Percentiles rank a stretch among this genome's conserved stretches.
These are phyloP conservation scores for Colletotrichum falcatum DNA, from an alignment of 2,329 filamentous ascomycete genomes.

Conservation along the genomic window DNA sequence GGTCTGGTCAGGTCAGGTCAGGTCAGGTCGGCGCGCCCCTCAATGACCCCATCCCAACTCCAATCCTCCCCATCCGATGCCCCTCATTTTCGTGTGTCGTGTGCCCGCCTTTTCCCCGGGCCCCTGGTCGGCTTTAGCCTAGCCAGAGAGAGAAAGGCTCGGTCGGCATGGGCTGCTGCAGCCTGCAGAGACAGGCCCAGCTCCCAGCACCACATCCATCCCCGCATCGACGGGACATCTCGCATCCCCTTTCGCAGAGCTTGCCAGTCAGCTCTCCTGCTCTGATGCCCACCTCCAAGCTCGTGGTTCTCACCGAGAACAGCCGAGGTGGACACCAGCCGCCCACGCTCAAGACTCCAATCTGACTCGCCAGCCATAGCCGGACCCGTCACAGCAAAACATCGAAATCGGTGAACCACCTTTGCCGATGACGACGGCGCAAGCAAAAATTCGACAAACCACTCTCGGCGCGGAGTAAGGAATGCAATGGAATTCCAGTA, in stretches of 20 bases:
- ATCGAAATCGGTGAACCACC: slow-evolving; percentile 5
- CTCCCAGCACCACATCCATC: slow-evolving; percentile 11
- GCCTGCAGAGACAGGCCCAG: slow-evolving; percentile 1
- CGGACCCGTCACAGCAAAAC: slow-evolving; percentile 18
- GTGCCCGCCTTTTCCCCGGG: slow-evolving; percentile 38
- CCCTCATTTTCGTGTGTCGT: slow-evolving; percentile 35
- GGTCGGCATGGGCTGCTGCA: no score
- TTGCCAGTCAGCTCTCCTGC: slow-evolving; percentile 11
- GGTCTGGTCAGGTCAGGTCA: background rate
- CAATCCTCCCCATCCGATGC: slow-evolving; percentile 28
- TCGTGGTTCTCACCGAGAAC: slow-evolving; percentile 33
- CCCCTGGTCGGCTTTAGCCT: slow-evolving; percentile 18
- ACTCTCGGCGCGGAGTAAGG: background rate
- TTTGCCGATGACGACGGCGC: slow-evolving; percentile 16
- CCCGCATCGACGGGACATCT: slow-evolving; percentile 33
- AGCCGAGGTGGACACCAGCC: slow-evolving; percentile 35
- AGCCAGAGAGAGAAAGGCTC: slow-evolving; percentile 2
- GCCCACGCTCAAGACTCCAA: slow-evolving; percentile 15
- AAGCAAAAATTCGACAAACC: slow-evolving; percentile 11
- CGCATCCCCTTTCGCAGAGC: slow-evolving; percentile 11
- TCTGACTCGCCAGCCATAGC: slow-evolving; percentile 37
- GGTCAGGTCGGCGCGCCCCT: slow-evolving; percentile 16
- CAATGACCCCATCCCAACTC: slow-evolving; percentile 34
- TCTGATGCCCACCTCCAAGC: background rate
- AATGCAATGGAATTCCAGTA: slow-evolving; percentile 16